Conservation (phyloP, 2,329 filamentous ascomycete genomes). For the Phaeosphaeria sp. region DNA sequence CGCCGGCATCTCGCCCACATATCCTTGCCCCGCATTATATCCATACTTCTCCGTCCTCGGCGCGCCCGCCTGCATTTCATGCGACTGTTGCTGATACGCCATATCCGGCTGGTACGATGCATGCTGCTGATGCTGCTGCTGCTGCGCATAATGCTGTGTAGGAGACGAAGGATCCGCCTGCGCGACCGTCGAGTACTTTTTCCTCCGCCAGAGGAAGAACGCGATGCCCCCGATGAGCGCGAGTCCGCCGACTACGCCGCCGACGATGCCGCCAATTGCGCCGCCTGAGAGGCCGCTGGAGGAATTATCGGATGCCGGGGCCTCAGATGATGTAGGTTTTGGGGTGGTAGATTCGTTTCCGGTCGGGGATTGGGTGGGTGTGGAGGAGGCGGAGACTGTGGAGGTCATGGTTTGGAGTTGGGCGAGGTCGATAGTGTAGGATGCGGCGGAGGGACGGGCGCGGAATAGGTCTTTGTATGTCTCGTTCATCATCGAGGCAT, state of each 20-base stretch:
- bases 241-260: constrained; percentile 26
- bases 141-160: too few relatives aligned
- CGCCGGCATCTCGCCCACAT: neutral
- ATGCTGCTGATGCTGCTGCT: neutral
- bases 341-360: constrained; percentile 3
- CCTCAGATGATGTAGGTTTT: neutral
- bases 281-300: constrained; percentile 12
- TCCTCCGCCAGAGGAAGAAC: constrained; percentile 16
- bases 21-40: neutral
- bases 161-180: neutral
- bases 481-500: constrained; percentile 15
- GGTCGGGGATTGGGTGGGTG: neutral
- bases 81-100: neutral
- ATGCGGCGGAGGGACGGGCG: constrained; percentile 15
- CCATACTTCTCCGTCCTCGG: neutral
- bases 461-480: constrained; percentile 26
- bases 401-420: constrained; percentile 6
- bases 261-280: constrained; percentile 29
- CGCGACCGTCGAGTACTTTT: neutral
- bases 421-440: constrained; percentile 12
- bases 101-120: neutral
- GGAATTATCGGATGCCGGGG: neutral
- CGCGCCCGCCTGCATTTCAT: neutral
- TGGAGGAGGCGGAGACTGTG: neutral
- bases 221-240: constrained; percentile 20